phyloP scores from a whole-genome alignment of 2,329 filamentous ascomycete genomes.

The Escovopsis sp. region DNA sequence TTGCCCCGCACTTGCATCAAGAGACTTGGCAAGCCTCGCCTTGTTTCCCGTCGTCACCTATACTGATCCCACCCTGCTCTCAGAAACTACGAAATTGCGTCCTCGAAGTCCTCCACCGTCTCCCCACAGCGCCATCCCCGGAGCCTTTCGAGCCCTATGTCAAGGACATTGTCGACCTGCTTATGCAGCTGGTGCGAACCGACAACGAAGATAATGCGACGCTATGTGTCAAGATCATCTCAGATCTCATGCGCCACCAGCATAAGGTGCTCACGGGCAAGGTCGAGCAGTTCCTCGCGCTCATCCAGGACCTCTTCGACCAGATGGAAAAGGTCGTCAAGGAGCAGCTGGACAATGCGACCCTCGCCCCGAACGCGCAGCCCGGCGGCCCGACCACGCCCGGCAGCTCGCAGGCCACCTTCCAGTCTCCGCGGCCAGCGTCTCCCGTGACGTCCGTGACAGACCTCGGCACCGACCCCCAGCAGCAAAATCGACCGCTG shows the following conservation, averaged over 20 bases:
- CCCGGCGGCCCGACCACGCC: slow-evolving; percentile 50
- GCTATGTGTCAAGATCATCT: slow-evolving; percentile 95
- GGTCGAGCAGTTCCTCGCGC: slow-evolving; percentile 75
- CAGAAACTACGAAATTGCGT: slow-evolving; percentile 83
- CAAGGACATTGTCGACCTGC: slow-evolving; percentile 71
- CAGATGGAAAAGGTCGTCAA: slow-evolving; percentile 89
- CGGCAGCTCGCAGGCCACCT: slow-evolving; percentile 50
- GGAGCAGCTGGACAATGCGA: slow-evolving; percentile 78
- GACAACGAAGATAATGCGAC: slow-evolving; percentile 99
- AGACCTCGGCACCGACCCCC: slow-evolving; percentile 67
- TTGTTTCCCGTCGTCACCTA: no score
- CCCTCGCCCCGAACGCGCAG: slow-evolving; percentile 34
- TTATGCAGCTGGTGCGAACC: slow-evolving; percentile 73
- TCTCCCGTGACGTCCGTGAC: slow-evolving; percentile 74
- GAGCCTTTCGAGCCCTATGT: slow-evolving; percentile 83
- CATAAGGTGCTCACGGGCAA: slow-evolving; percentile 61
- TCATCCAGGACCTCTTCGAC: slow-evolving; percentile 93
- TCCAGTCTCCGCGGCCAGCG: slow-evolving; percentile 76
- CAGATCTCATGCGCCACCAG: slow-evolving; percentile 91
- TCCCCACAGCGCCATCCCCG: slow-evolving; percentile 56
- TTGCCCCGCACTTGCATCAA: no score
- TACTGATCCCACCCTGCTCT: slow-evolving; percentile 1
- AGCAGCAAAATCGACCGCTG: slow-evolving; percentile 66
- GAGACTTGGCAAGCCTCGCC: not conserved
- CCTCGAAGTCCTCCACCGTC: slow-evolving; percentile 83